Evolutionary conservation across 2,329 filamentous ascomycete genomes (phyloP).

Genomic region (Paraconiothyrium brasiliense): DNA sequence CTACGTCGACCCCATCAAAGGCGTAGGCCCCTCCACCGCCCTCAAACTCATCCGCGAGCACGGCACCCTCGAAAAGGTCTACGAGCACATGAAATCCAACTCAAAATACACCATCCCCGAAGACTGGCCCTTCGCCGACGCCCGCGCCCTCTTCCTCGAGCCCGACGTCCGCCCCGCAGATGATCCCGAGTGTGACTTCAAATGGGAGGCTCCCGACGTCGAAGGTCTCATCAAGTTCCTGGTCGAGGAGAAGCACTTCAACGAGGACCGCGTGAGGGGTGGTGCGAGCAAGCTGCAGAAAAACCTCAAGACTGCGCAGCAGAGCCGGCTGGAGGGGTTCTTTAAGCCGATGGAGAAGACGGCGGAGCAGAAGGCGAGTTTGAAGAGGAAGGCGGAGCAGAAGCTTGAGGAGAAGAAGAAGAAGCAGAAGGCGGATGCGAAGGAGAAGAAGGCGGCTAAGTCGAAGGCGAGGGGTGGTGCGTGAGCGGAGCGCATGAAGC

Average conservation of each 20-base stretch:
- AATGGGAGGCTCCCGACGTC: slow-evolving; percentile 93
- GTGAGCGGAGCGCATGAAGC: slow-evolving; percentile 31
- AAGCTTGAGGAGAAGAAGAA: slow-evolving; percentile 94
- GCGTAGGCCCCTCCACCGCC: slow-evolving; percentile 89
- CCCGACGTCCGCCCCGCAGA: slow-evolving; percentile 88
- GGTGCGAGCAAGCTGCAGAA: slow-evolving; percentile 84
- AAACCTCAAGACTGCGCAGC: slow-evolving; percentile 89
- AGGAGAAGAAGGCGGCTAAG: slow-evolving; percentile 93
- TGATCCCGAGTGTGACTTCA: slow-evolving; percentile 91
- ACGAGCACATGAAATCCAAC: slow-evolving; percentile 81
- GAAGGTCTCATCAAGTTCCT: slow-evolving; percentile 90
- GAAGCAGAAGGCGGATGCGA: slow-evolving; percentile 91
- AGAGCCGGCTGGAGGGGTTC: slow-evolving; percentile 92
- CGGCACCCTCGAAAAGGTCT: slow-evolving; percentile 84
- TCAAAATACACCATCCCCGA: slow-evolving; percentile 87
- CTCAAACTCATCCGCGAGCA: slow-evolving; percentile 94
- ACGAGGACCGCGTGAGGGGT: slow-evolving; percentile 87
- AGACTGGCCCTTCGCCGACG: slow-evolving; percentile 96
- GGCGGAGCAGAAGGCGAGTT: slow-evolving; percentile 79
- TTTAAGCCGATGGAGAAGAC: slow-evolving; percentile 94
- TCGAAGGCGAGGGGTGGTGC: slow-evolving; percentile 78
- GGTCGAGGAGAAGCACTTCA: slow-evolving; percentile 95
- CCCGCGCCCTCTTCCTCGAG: slow-evolving; percentile 88
- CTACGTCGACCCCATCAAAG: slow-evolving; percentile 95
- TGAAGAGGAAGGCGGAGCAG: slow-evolving; percentile 94